Evolutionary conservation across 768 basidiomycete genomes (phyloP).

Genomic region (Pleurotus sapidus): DNA sequence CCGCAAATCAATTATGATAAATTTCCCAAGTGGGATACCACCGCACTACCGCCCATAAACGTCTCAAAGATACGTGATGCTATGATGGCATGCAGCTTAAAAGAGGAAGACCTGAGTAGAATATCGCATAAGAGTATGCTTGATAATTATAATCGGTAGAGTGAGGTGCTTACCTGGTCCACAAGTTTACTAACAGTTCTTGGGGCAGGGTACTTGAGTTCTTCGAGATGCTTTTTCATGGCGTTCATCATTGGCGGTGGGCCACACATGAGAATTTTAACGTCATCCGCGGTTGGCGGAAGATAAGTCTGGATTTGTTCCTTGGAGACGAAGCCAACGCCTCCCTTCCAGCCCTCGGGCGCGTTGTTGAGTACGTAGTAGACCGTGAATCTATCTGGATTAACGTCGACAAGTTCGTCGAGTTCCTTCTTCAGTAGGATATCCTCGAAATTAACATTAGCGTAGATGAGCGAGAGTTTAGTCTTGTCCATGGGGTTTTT

Average conservation of each 20-base stretch:
- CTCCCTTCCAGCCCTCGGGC: conserved; percentile 81
- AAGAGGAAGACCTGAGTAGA: conserved; percentile 40
- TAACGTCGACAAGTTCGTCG: conserved; percentile 65
- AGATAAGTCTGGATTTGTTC: conserved; percentile 85
- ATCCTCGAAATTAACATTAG: conserved; percentile 91
- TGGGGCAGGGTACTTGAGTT: conserved; percentile 85
- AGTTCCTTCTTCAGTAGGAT: conserved; percentile 90
- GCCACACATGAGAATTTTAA: conserved; percentile 89
- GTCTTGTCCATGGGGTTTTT: conserved; percentile 87
- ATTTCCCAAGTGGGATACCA: no score
- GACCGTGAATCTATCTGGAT: conserved; percentile 67
- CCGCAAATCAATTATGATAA: no score
- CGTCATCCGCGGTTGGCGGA: conserved; percentile 60
- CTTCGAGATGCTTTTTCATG: conserved; percentile 80
- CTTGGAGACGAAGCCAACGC: conserved; percentile 90
- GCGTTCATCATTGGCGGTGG: conserved; percentile 52
- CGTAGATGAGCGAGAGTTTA: conserved; percentile 86
- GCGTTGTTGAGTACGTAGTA: conserved; percentile 96
- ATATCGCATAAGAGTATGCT: conserved; percentile 7
- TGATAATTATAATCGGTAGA: conserved; percentile 1
- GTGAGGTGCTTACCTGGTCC: conserved; percentile 58
- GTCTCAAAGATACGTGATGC: no score
- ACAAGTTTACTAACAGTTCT: conserved; percentile 90
- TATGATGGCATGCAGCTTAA: conserved; percentile 17
- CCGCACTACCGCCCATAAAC: no score